A percentile compares a stretch with the other conserved stretches of the same genome.
These are phyloP conservation scores for Neospermospora avenae DNA, from an alignment of 2,329 filamentous ascomycete species.

Conservation along the genomic window DNA sequence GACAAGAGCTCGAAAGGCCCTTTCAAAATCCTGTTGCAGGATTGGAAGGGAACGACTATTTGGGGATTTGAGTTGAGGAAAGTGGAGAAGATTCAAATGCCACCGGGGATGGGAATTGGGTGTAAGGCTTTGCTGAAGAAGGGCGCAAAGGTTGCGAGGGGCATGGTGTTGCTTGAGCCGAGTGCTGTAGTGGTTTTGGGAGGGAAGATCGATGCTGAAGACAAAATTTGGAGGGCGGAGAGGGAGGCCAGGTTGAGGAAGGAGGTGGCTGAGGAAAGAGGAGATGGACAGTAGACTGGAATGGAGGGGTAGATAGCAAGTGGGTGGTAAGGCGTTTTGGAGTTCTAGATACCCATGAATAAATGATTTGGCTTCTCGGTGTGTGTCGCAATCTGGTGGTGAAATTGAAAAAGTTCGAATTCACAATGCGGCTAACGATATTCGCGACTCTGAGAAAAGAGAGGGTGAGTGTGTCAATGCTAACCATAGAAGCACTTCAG, in stretches of 20 bases:
- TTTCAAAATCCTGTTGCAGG: conserved; percentile 80
- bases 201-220: conserved; percentile 79
- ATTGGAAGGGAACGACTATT: conserved; percentile 65
- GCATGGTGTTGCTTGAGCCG: conserved; percentile 74
- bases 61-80: conserved; percentile 70
- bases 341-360: background rate
- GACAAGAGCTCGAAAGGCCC: conserved; percentile 43
- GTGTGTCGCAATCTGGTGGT: no score
- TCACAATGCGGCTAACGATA: no score
- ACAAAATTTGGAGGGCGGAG: conserved; percentile 71
- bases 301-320: background rate
- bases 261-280: conserved; percentile 47
- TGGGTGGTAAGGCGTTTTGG: background rate
- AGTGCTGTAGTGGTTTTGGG: conserved; percentile 69
- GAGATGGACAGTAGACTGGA: background rate
- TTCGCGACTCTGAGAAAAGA: no score
- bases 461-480: no score
- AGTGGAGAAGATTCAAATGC: conserved; percentile 57
- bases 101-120: conserved; percentile 68
- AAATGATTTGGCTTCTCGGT: no score
- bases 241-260: conserved; percentile 67
- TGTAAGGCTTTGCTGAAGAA: conserved; percentile 73
- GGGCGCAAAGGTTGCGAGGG: conserved; percentile 67
- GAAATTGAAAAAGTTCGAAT: no score
- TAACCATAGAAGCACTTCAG: no score